Evolutionary conservation across 2,329 filamentous ascomycete genomes (phyloP), one percentile per base, ranked within the genome.

Genomic region (Arthrobotrys sphaeroides): DNA sequence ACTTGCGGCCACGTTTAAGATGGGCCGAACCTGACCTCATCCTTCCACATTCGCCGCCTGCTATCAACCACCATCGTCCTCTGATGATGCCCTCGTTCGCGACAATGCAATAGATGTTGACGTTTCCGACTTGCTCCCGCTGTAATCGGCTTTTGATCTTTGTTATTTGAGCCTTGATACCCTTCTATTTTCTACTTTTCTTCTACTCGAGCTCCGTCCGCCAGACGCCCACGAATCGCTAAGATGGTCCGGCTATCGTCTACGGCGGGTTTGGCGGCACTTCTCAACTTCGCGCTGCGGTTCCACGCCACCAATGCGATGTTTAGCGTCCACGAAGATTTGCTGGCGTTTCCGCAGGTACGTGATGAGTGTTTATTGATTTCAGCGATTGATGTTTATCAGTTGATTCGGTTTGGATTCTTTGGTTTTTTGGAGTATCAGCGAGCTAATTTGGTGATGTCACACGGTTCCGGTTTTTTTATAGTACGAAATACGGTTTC

Each of bases 321-420:
- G 68, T 97, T 97, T 84, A 96, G 90, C 83, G 91, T 96, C 68
- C 90, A 95, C 80, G 92, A 96, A 81, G 94, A 97, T 81, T 83
- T 97, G 60, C 86, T 96, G 68, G 93, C 93, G 16, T 93, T 91
- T 83, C 94, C 94, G 9, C 92, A 95, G 87, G 92, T 94, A 85
- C 77, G 85, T 80, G 5, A 38, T 59, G 45, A 20, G 42, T 59
- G 38, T 33, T 24, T 55, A 13, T 24, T 38, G n/a, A n/a, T 38
- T 38, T 24, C 9, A n/a, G n/a, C n/a, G n/a, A n/a, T n/a, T n/a
- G 13, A 36, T 18, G 6, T 36, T 53, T 55, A 28, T 51, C n/a
- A n/a, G n/a, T n/a, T n/a, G n/a, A n/a, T 31, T 31, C 18, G 10
- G 22, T 62, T 16, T 43, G n/a, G 9, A 43, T 16, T 43, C 12